phyloP scores from a whole-genome alignment of 768 basidiomycete species.

The Tulasnella sp. region DNA sequence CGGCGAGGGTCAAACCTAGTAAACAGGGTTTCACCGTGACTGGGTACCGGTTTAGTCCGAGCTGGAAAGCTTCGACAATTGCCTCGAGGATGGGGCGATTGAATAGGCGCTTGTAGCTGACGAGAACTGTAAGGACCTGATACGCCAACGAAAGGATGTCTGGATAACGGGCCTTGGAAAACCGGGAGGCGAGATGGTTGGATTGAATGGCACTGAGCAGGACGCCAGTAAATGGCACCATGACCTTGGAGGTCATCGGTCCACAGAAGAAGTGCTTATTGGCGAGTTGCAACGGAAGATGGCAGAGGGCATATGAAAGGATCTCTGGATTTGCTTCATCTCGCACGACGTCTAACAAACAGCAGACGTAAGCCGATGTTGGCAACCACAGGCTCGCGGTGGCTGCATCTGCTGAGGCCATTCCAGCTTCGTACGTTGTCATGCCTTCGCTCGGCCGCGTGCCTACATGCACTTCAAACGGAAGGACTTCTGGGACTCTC shows the following conservation, averaged over 20 bases:
- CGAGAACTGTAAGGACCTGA: slow-evolving; percentile 76
- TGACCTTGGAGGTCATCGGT: slow-evolving; percentile 57
- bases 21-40: slow-evolving; percentile 48
- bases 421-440: slow-evolving; percentile 33
- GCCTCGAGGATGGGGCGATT: slow-evolving; percentile 39
- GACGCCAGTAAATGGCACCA: slow-evolving; percentile 53
- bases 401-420: slow-evolving; percentile 23
- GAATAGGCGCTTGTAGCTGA: slow-evolving; percentile 79
- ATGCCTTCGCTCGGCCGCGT: slow-evolving; percentile 45
- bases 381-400: slow-evolving; percentile 44
- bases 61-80: slow-evolving; percentile 36
- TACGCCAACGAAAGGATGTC: slow-evolving; percentile 86
- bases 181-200: slow-evolving; percentile 38
- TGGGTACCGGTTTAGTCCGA: slow-evolving; percentile 33
- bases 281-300: slow-evolving; percentile 80
- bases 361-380: slow-evolving; percentile 62
- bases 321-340: slow-evolving; percentile 86
- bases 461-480: slow-evolving; percentile 61
- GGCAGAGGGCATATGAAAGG: slow-evolving; percentile 82
- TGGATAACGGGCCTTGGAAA: slow-evolving; percentile 43
- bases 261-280: slow-evolving; percentile 98
- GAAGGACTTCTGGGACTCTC: slow-evolving; percentile 55
- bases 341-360: slow-evolving; percentile 57
- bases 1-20: slow-evolving; percentile 77
- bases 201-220: slow-evolving; percentile 60